These are phyloP conservation scores for Brassica carinata DNA, from an alignment of 345 rosid species.

Conservation along the genomic window DNA sequence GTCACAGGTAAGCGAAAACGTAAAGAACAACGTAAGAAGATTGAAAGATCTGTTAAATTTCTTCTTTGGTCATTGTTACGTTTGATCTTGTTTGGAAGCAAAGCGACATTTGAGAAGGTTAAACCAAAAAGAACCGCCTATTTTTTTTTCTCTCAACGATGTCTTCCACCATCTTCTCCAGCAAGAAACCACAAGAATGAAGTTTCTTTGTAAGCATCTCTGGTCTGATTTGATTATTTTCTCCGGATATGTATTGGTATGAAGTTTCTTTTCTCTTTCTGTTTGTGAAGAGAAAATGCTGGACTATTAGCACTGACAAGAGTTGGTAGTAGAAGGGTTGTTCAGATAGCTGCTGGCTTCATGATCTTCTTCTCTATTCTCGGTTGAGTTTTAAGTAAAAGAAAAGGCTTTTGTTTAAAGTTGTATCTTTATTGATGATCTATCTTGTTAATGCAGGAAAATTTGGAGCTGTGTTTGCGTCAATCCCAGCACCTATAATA, in stretches of 20 bases:
- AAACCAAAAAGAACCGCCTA: too few species aligned
- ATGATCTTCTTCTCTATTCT: conserved; percentile 99
- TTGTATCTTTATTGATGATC: conserved; percentile 14
- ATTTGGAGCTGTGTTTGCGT: conserved; percentile 97
- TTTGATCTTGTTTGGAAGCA: too few species aligned
- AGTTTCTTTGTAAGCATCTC: conserved; percentile 85
- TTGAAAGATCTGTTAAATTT: too few species aligned
- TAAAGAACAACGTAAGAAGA: too few species aligned
- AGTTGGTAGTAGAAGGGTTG: conserved; percentile 97
- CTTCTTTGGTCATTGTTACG: too few species aligned
- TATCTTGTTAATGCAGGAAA: conserved; percentile 58
- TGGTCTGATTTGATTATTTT: background rate
- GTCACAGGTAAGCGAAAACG: too few species aligned
- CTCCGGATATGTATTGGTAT: background rate
- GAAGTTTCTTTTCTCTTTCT: background rate
- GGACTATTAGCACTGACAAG: conserved; percentile 87
- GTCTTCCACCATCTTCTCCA: background rate
- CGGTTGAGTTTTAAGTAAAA: conserved; percentile 44
- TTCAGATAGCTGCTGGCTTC: conserved; percentile 97
- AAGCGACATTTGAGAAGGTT: too few species aligned
- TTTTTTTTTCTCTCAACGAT: background rate
- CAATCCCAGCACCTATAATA: conserved; percentile 82
- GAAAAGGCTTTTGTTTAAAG: background rate
- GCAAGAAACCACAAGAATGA: background rate
- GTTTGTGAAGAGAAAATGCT: conserved; percentile 77